phyloP scores from a whole-genome alignment of 2,329 filamentous ascomycete genomes.

The Scytalidium sp. region DNA sequence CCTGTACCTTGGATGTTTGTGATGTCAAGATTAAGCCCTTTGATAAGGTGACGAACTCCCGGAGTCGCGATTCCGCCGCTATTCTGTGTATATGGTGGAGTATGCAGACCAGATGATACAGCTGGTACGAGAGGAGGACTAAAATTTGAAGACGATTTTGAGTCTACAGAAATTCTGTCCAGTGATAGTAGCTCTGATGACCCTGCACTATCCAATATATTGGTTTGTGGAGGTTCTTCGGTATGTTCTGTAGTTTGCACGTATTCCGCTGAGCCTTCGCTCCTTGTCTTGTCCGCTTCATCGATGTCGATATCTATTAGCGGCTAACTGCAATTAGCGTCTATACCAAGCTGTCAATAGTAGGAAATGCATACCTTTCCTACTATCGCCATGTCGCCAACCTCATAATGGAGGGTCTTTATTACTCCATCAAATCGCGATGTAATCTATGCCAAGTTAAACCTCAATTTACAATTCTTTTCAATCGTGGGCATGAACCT shows the following conservation, averaged over 20 bases:
- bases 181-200: conserved; percentile 1
- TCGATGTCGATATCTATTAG: conserved; percentile 67
- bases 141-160: conserved; percentile 5
- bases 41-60: conserved; percentile 62
- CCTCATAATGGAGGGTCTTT: conserved; percentile 66
- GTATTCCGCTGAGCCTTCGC: background rate
- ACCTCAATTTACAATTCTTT: background rate
- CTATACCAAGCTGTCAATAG: background rate
- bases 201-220: background rate
- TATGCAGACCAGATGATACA: conserved; percentile 7
- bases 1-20: conserved; percentile 60
- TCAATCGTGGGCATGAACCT: conserved; percentile 27
- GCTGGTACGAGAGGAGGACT: background rate
- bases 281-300: conserved; percentile 40
- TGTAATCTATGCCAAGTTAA: conserved; percentile 47
- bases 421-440: conserved; percentile 68
- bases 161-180: background rate
- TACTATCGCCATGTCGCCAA: conserved; percentile 66
- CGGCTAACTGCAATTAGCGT: conserved; percentile 32
- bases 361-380: conserved; percentile 40
- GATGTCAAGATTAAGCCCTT: conserved; percentile 57
- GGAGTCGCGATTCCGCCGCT: conserved; percentile 56
- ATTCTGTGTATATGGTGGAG: conserved; percentile 43
- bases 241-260: background rate
- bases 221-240: background rate